phyloP scores from a whole-genome alignment of 2,329 filamentous ascomycete species.

The Penicillium sp. region DNA sequence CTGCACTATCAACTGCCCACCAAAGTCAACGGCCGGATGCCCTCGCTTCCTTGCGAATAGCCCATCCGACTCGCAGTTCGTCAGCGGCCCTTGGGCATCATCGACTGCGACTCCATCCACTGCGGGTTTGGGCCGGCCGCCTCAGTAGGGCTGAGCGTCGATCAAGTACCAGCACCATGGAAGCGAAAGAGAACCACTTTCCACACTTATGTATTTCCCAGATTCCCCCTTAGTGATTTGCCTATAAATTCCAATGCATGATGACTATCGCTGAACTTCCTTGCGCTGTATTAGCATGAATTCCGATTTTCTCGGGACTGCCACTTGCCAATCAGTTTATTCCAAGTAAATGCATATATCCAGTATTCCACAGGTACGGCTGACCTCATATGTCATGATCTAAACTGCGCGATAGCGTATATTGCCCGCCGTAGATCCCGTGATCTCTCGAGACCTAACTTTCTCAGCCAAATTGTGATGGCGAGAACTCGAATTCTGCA shows the following conservation, averaged over 20 bases:
- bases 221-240: background rate
- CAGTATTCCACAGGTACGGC: background rate
- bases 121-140: slow-evolving; percentile 2
- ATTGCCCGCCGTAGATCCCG: no score
- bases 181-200: background rate
- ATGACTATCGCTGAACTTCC: background rate
- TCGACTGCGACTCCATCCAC: slow-evolving; percentile 11
- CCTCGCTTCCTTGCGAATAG: slow-evolving; percentile 2
- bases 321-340: background rate
- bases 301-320: background rate
- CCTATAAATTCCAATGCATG: background rate
- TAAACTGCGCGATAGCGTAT: background rate
- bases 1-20: background rate
- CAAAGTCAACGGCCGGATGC: slow-evolving; percentile 2
- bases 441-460: no score
- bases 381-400: background rate
- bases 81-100: slow-evolving; percentile 28
- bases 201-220: background rate
- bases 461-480: no score
- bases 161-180: background rate
- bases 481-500: no score
- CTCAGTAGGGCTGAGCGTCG: background rate
- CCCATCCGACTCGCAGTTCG: slow-evolving; percentile 26
- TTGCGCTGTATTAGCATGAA: background rate
- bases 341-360: background rate